Percentiles rank a stretch among this genome's conserved stretches.
phyloP scores from a whole-genome alignment of 768 basidiomycete species.

The Mrakia blollopis region DNA sequence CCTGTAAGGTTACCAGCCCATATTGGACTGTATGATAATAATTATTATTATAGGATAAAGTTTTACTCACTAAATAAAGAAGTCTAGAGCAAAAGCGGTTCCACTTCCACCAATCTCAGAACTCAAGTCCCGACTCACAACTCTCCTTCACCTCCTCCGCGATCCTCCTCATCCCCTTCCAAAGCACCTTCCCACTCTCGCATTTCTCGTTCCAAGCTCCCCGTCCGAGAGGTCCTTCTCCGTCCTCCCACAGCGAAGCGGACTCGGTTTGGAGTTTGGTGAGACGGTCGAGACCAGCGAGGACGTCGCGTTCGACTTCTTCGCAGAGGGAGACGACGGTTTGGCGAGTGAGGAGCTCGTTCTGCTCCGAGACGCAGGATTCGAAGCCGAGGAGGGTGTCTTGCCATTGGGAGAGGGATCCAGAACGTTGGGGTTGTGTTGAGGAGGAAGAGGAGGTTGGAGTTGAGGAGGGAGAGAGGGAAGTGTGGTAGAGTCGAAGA shows the following conservation, averaged over 20 bases:
- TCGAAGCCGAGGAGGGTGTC: constrained; percentile 19
- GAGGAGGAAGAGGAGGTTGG: neutral
- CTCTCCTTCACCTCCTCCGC: constrained; percentile 21
- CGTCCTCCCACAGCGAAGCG: neutral
- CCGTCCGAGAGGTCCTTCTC: neutral
- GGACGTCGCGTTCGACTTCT: neutral
- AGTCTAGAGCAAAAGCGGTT: too few species aligned
- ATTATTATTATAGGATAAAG: too few species aligned
- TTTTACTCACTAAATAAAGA: too few species aligned
- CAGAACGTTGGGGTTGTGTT: neutral
- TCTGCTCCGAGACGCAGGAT: constrained; percentile 8
- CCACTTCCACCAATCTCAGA: neutral
- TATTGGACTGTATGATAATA: too few species aligned
- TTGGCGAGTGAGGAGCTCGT: constrained; percentile 12
- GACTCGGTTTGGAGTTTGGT: neutral
- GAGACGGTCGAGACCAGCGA: neutral
- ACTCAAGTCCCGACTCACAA: constrained; percentile 17
- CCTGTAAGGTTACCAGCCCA: too few species aligned
- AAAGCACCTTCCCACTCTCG: constrained; percentile 14
- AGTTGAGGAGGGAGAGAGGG: neutral
- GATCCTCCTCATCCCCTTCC: constrained; percentile 18
- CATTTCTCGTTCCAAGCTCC: neutral
- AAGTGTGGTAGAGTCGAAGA: constrained; percentile 38
- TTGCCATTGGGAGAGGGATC: constrained; percentile 6
- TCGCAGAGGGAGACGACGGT: constrained; percentile 24